A percentile compares a stretch with the other conserved stretches of the same genome.
These are phyloP conservation scores for Diversispora epigaea DNA, from an alignment of 192 early-diverging fungal genomes.

Conservation along the genomic window DNA sequence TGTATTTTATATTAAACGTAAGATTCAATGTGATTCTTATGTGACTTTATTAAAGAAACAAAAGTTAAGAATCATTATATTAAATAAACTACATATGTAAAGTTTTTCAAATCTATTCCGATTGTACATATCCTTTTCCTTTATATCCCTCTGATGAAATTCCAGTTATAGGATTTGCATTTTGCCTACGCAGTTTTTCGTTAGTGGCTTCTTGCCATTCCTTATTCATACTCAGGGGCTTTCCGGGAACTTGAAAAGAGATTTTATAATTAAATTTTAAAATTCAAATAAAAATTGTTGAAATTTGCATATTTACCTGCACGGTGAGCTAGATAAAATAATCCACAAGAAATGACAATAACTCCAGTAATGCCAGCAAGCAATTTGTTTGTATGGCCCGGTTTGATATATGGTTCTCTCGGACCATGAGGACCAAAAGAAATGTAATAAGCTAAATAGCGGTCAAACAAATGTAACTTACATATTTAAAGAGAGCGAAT, in stretches of 20 bases:
- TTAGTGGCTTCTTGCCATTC: conserved; percentile 86
- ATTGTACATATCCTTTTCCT: conserved; percentile 66
- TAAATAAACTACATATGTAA: neutral
- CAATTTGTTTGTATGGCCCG: conserved; percentile 70
- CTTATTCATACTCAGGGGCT: conserved; percentile 67
- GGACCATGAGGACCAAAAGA: conserved; percentile 93
- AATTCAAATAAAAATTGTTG: neutral
- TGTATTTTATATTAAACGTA: too few relatives aligned
- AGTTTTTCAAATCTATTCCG: neutral
- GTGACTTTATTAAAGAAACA: too few relatives aligned
- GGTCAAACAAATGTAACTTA: neutral
- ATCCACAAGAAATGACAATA: conserved; percentile 48
- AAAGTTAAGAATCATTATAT: too few relatives aligned
- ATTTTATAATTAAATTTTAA: neutral
- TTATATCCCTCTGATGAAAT: conserved; percentile 76
- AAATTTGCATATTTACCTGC: neutral
- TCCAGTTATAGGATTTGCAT: conserved; percentile 77
- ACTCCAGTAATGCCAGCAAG: conserved; percentile 63
- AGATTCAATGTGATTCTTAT: too few relatives aligned
- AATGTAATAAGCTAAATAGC: conserved; percentile 78
- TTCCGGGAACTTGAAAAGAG: conserved; percentile 54
- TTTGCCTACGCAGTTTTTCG: conserved; percentile 65
- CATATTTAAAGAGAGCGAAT: neutral
- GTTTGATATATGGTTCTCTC: conserved; percentile 70
- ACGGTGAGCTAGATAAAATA: conserved; percentile 48